Conservation (phyloP, 108 stramenopile genomes). For the Seminavis robusta region DNA sequence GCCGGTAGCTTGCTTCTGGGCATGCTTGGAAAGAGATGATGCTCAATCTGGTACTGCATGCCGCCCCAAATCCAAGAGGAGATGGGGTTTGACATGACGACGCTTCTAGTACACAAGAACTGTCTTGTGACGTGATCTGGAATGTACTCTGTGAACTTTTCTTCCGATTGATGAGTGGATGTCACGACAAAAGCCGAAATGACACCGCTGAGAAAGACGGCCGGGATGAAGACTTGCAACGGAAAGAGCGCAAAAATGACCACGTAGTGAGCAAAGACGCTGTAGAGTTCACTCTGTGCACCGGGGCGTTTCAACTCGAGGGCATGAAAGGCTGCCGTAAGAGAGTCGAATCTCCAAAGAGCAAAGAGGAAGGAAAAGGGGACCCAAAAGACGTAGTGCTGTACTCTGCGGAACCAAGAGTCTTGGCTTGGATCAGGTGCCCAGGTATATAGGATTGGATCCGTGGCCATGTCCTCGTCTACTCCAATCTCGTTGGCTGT, state of each 20-base stretch:
- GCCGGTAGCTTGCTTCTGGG: slow-evolving; percentile 71
- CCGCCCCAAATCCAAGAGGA: slow-evolving; percentile 73
- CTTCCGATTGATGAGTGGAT: slow-evolving; percentile 68
- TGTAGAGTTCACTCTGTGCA: slow-evolving; percentile 49
- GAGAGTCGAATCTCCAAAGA: slow-evolving; percentile 67
- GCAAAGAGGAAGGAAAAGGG: slow-evolving; percentile 60
- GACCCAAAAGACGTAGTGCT: slow-evolving; percentile 57
- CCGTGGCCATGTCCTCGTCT: slow-evolving; percentile 75
- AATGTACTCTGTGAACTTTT: slow-evolving; percentile 56
- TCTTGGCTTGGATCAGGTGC: slow-evolving; percentile 58
- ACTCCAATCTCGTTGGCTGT: slow-evolving; percentile 72
- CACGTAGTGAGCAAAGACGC: slow-evolving; percentile 57
- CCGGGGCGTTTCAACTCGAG: slow-evolving; percentile 44
- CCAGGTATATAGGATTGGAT: slow-evolving; percentile 64
- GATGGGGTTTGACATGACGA: slow-evolving; percentile 49
- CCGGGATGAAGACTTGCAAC: slow-evolving; percentile 47
- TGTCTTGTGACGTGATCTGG: slow-evolving; percentile 64
- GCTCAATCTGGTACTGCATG: slow-evolving; percentile 83
- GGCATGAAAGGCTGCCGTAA: slow-evolving; percentile 50
- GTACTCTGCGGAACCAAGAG: slow-evolving; percentile 55
- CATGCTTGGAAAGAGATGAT: slow-evolving; percentile 82
- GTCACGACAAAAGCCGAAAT: slow-evolving; percentile 72
- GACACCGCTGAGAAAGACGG: slow-evolving; percentile 56
- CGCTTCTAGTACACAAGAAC: slow-evolving; percentile 62
- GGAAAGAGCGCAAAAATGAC: slow-evolving; percentile 48